These are phyloP conservation scores for Claviceps paspali DNA, from an alignment of 2,329 filamentous ascomycete species.

Conservation along the genomic window DNA sequence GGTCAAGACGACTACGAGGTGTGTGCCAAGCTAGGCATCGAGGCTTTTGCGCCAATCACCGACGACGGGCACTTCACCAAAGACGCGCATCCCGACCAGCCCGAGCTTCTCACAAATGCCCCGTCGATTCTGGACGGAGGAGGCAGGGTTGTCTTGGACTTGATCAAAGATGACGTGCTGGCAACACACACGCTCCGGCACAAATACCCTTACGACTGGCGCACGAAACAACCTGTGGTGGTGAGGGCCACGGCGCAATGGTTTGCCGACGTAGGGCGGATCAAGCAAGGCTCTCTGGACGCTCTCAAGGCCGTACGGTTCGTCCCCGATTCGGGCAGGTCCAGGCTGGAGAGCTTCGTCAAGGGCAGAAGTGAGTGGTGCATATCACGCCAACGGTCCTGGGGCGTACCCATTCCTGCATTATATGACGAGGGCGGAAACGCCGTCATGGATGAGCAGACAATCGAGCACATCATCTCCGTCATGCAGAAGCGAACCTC, in stretches of 20 bases:
- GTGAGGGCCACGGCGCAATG: conserved; percentile 88
- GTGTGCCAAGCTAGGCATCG: conserved; percentile 55
- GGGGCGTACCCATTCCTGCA: conserved; percentile 93
- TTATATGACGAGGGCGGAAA: conserved; percentile 61
- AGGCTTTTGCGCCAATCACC: conserved; percentile 69
- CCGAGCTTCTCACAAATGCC: conserved; percentile 47
- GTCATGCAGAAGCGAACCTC: conserved; percentile 64
- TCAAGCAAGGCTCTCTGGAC: conserved; percentile 58
- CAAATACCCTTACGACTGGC: conserved; percentile 97
- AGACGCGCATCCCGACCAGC: conserved; percentile 59
- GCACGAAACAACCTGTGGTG: conserved; percentile 84
- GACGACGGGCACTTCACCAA: conserved; percentile 67
- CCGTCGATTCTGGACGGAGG: conserved; percentile 59
- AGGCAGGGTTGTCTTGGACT: conserved; percentile 50
- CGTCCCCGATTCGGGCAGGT: conserved; percentile 57
- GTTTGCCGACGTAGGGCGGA: conserved; percentile 83
- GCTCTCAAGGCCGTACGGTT: conserved; percentile 62
- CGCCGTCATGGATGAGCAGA: conserved; percentile 64
- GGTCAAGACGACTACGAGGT: conserved; percentile 92
- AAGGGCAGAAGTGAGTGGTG: conserved; percentile 90
- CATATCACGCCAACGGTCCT: conserved; percentile 87
- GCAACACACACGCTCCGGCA: conserved; percentile 59
- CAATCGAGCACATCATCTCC: conserved; percentile 70
- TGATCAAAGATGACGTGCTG: conserved; percentile 53
- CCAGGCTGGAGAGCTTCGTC: conserved; percentile 71